These are phyloP conservation scores for Setomelanomma holmii DNA, from an alignment of 2,329 filamentous ascomycete species.

Conservation along the genomic window DNA sequence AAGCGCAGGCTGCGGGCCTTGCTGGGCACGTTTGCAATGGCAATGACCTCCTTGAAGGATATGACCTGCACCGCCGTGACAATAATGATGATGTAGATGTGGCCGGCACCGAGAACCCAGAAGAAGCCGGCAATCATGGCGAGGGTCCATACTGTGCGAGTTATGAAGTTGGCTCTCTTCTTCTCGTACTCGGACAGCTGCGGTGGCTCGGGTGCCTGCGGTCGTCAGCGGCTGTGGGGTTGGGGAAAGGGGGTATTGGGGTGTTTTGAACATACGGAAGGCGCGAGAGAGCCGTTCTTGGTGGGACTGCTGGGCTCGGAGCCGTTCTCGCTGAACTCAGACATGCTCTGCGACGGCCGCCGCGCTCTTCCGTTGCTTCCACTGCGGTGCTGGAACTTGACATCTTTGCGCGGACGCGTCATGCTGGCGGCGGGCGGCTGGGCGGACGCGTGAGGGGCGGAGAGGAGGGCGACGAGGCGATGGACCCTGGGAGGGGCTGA, in stretches of 20 bases:
- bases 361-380: conserved; percentile 60
- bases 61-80: conserved; percentile 94
- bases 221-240: conserved; percentile 24
- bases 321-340: conserved; percentile 70
- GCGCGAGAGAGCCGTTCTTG: conserved; percentile 48
- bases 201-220: conserved; percentile 47
- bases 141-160: conserved; percentile 95
- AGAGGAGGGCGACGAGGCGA: neutral
- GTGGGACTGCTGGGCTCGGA: conserved; percentile 61
- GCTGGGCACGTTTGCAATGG: conserved; percentile 93
- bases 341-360: conserved; percentile 73
- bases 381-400: conserved; percentile 66
- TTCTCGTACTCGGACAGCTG: conserved; percentile 84
- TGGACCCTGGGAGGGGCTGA: neutral
- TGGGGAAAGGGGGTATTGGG: neutral
- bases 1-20: conserved; percentile 88
- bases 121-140: conserved; percentile 98
- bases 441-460: conserved; percentile 1
- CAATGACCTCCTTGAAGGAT: conserved; percentile 99
- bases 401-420: conserved; percentile 60
- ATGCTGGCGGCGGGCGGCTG: conserved; percentile 26
- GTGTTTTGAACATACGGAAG: conserved; percentile 18
- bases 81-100: conserved; percentile 95
- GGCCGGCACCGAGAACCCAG: conserved; percentile 87
- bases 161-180: conserved; percentile 98